Conservation (phyloP, 306 rosid species). For the Purshia tridentata region DNA sequence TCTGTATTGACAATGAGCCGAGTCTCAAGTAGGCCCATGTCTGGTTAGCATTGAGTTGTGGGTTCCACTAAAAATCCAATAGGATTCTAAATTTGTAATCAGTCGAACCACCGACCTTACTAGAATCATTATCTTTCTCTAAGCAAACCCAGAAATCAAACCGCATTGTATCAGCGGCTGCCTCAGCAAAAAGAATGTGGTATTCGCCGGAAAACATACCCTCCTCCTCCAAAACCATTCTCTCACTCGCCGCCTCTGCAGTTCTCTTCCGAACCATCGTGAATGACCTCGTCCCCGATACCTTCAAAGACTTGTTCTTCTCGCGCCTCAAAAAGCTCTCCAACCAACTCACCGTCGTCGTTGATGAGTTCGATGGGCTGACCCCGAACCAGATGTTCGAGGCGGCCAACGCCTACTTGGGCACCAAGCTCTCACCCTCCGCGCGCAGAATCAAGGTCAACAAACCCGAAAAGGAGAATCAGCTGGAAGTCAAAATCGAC, state of each 20-base stretch:
- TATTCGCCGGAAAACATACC: conserved; percentile 16
- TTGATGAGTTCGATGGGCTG: conserved; percentile 52
- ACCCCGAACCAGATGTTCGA: conserved; percentile 47
- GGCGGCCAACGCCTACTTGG: conserved; percentile 47
- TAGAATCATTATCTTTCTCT: not conserved
- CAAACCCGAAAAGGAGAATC: conserved; percentile 40
- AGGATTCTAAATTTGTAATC: too few relatives aligned
- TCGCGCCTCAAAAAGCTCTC: conserved; percentile 35
- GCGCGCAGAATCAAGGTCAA: conserved; percentile 34
- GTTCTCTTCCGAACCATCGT: conserved; percentile 36
- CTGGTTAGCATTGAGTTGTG: too few relatives aligned
- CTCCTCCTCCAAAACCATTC: conserved; percentile 29
- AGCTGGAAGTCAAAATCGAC: conserved; percentile 39
- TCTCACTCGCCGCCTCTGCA: conserved; percentile 42
- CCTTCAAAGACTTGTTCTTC: conserved; percentile 18
- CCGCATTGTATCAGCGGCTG: not conserved
- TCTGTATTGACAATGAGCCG: too few relatives aligned
- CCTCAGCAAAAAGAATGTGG: conserved; percentile 7
- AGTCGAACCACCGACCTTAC: too few relatives aligned
- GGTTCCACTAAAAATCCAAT: too few relatives aligned
- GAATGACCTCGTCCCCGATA: conserved; percentile 42
- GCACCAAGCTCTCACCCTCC: conserved; percentile 26
- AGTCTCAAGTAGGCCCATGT: too few relatives aligned
- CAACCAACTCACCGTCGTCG: conserved; percentile 38
- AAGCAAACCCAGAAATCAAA: not conserved